These are phyloP conservation scores for Coemansia sp. DNA, from an alignment of 192 early-diverging fungal genomes.

Conservation along the genomic window DNA sequence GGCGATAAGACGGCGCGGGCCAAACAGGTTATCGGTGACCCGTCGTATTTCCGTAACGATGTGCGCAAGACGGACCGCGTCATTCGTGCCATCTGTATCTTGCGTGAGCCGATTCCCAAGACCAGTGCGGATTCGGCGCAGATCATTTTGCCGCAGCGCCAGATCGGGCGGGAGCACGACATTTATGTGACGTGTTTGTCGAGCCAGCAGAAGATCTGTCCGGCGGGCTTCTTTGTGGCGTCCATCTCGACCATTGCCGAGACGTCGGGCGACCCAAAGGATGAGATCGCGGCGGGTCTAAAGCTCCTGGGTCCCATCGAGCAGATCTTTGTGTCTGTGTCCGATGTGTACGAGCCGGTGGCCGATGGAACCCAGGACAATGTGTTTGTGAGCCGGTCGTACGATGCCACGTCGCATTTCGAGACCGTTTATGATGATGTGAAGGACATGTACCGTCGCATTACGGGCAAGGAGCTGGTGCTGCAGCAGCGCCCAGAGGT, in stretches of 20 bases:
- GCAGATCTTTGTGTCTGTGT: conserved; percentile 88
- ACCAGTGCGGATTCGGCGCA: conserved; percentile 87
- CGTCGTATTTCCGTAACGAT: conserved; percentile 83
- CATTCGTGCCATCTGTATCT: conserved; percentile 94
- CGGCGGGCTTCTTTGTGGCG: conserved; percentile 85
- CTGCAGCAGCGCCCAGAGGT: conserved; percentile 63
- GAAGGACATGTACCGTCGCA: conserved; percentile 84
- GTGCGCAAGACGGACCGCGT: conserved; percentile 84
- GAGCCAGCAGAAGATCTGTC: conserved; percentile 86
- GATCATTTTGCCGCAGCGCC: conserved; percentile 97
- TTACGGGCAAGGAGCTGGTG: conserved; percentile 74
- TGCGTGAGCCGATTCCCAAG: conserved; percentile 89
- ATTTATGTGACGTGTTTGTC: conserved; percentile 95
- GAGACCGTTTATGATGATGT: conserved; percentile 98
- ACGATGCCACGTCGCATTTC: conserved; percentile 99
- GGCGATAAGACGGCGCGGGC: conserved; percentile 82
- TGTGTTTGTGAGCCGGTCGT: conserved; percentile 90
- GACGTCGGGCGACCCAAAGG: conserved; percentile 79
- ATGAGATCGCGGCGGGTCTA: conserved; percentile 85
- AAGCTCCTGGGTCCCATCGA: conserved; percentile 85
- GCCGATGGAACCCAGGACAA: conserved; percentile 78
- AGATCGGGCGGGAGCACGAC: conserved; percentile 90
- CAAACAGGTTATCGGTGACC: conserved; percentile 93
- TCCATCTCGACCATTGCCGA: conserved; percentile 97
- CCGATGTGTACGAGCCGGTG: conserved; percentile 84